Evolutionary conservation across 352 stramenopile genomes (phyloP).

Genomic region (Phytophthora pini): DNA sequence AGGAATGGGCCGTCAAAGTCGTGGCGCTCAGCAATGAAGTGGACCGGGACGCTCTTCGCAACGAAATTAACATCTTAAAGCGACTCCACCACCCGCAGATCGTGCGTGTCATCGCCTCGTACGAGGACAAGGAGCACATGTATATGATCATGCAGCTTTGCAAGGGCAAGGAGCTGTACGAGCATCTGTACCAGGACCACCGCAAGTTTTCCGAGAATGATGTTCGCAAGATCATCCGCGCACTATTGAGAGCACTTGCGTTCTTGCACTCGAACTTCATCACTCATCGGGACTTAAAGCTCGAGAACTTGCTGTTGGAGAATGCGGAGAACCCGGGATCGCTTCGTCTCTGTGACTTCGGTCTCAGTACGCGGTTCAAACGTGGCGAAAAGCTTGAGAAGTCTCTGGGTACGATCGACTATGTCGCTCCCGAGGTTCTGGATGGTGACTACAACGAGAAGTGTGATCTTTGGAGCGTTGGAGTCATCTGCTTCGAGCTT

Average conservation of each 20-base stretch:
- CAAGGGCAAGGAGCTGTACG: conserved; percentile 82
- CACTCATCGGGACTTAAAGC: conserved; percentile 82
- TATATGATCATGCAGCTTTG: conserved; percentile 92
- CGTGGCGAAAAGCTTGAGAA: conserved; percentile 77
- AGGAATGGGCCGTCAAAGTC: conserved; percentile 82
- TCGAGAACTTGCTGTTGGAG: conserved; percentile 86
- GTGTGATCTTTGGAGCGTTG: conserved; percentile 83
- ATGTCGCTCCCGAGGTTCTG: conserved; percentile 82
- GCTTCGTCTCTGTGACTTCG: conserved; percentile 88
- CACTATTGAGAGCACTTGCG: conserved; percentile 60
- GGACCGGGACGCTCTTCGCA: conserved; percentile 75
- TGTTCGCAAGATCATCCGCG: conserved; percentile 69
- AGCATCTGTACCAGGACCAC: conserved; percentile 75
- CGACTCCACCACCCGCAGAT: conserved; percentile 84
- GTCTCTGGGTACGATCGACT: conserved; percentile 83
- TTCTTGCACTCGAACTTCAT: conserved; percentile 87
- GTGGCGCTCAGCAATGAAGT: conserved; percentile 75
- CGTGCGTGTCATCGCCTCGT: conserved; percentile 78
- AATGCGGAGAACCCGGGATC: conserved; percentile 62
- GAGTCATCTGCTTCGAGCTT: conserved; percentile 83
- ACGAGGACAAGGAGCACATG: conserved; percentile 82
- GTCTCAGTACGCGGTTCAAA: conserved; percentile 77
- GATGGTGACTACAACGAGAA: conserved; percentile 86
- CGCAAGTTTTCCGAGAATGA: conserved; percentile 71
- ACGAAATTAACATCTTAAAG: conserved; percentile 83